Conservation (phyloP, 306 rosid genomes). For the Fragaria iinumae region DNA sequence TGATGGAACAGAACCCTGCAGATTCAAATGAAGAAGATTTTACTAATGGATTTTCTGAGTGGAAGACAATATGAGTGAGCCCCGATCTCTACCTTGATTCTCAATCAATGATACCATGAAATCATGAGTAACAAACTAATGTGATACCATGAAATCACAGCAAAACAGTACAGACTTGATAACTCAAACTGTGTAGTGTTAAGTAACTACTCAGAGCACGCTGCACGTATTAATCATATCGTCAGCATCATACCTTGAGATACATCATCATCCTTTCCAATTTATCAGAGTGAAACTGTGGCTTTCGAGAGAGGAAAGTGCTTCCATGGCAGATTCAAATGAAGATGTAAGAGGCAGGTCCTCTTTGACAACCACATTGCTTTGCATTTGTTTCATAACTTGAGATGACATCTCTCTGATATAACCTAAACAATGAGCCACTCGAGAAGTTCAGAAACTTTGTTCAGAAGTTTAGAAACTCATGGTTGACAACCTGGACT, state of each 20-base stretch:
- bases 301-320: conserved; percentile 64
- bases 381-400: conserved; percentile 28
- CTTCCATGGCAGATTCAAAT: conserved; percentile 63
- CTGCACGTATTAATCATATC: not conserved
- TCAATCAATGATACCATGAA: too few species aligned
- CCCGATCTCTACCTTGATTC: too few species aligned
- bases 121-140: too few species aligned
- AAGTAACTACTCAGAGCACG: conserved; percentile 5
- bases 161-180: not conserved
- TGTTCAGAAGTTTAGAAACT: too few species aligned
- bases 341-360: conserved; percentile 32
- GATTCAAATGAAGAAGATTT: too few species aligned
- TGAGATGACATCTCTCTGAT: conserved; percentile 32
- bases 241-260: conserved; percentile 45
- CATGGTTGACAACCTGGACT: too few species aligned
- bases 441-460: not conserved
- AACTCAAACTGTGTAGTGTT: not conserved
- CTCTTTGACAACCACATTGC: conserved; percentile 35
- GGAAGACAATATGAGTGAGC: not conserved
- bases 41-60: not conserved
- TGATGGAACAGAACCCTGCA: not conserved
- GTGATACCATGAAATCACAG: not conserved
- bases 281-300: conserved; percentile 19
- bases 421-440: conserved; percentile 42
- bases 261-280: conserved; percentile 52